A percentile compares a stretch with the other conserved stretches of the same genome.
Evolutionary conservation across 305 asterid genomes (phyloP).

Genomic region (Ajuga reptans): DNA sequence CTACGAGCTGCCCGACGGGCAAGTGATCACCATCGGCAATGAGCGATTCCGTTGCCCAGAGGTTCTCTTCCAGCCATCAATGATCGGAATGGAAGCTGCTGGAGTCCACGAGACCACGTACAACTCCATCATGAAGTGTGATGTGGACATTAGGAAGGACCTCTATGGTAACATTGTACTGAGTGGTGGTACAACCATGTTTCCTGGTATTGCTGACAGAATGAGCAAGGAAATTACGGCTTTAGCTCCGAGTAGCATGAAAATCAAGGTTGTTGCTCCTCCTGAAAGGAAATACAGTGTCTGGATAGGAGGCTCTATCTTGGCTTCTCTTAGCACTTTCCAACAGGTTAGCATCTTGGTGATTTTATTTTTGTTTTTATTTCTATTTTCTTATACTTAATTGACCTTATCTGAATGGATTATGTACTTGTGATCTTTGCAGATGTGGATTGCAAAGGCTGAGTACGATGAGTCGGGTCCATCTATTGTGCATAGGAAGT

Average conservation of each 20-base stretch:
- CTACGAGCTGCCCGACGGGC: slow-evolving; percentile 44
- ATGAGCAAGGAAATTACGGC: slow-evolving; percentile 45
- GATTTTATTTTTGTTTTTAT: neutral
- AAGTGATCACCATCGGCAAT: slow-evolving; percentile 37
- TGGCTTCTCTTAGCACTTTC: slow-evolving; percentile 46
- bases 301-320: slow-evolving; percentile 42
- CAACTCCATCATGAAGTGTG: slow-evolving; percentile 43
- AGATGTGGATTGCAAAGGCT: slow-evolving; percentile 46
- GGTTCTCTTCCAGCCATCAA: slow-evolving; percentile 40
- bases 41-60: slow-evolving; percentile 41
- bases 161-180: slow-evolving; percentile 36
- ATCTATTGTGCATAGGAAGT: slow-evolving; percentile 40
- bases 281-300: slow-evolving; percentile 46
- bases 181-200: slow-evolving; percentile 44
- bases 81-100: slow-evolving; percentile 40
- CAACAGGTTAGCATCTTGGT: slow-evolving; percentile 28
- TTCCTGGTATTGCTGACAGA: slow-evolving; percentile 36
- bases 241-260: slow-evolving; percentile 39
- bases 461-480: slow-evolving; percentile 42
- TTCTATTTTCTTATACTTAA: neutral
- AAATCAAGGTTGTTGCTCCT: slow-evolving; percentile 40
- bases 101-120: slow-evolving; percentile 39
- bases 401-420: neutral
- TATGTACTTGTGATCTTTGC: neutral
- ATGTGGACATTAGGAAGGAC: slow-evolving; percentile 38